A percentile compares a stretch with the other conserved stretches of the same genome.
These are phyloP conservation scores for Boletus mariae DNA, from an alignment of 1,284 basidiomycete genomes.

Conservation along the genomic window DNA sequence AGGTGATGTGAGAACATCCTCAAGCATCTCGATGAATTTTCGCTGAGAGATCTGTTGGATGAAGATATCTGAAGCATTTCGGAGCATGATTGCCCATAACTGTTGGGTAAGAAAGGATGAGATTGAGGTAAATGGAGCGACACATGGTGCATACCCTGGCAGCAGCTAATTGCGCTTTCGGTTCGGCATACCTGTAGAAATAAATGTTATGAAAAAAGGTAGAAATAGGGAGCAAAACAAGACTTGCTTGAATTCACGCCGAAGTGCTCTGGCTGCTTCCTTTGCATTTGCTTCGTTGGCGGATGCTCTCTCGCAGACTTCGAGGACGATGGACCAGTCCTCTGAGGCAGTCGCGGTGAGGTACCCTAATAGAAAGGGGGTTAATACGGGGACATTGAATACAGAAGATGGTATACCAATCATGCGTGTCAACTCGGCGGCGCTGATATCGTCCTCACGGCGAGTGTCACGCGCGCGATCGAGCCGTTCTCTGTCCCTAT, in stretches of 20 bases:
- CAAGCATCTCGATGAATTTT: slow-evolving; percentile 72
- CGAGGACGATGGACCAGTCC: slow-evolving; percentile 73
- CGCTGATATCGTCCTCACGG: slow-evolving; percentile 40
- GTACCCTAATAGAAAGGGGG: slow-evolving; percentile 45
- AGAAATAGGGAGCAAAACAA: background rate
- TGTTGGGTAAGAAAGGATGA: slow-evolving; percentile 27
- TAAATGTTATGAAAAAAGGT: slow-evolving; percentile 1
- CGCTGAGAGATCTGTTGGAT: slow-evolving; percentile 64
- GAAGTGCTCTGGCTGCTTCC: slow-evolving; percentile 68
- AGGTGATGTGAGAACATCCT: slow-evolving; percentile 58
- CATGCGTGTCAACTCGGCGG: slow-evolving; percentile 60
- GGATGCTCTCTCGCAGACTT: slow-evolving; percentile 73
- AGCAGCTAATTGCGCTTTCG: slow-evolving; percentile 66
- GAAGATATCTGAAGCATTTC: slow-evolving; percentile 64
- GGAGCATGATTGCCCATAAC: slow-evolving; percentile 84
- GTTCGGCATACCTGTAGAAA: slow-evolving; percentile 59
- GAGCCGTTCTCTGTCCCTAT: slow-evolving; percentile 25
- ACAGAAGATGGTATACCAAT: slow-evolving; percentile 47
- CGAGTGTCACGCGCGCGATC: slow-evolving; percentile 29
- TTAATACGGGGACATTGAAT: slow-evolving; percentile 3
- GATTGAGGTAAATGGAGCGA: background rate
- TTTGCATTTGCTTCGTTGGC: slow-evolving; percentile 64
- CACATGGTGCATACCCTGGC: slow-evolving; percentile 49
- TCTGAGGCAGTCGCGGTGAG: slow-evolving; percentile 72
- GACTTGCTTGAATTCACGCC: slow-evolving; percentile 72